phyloP scores from a whole-genome alignment of 352 stramenopile species.

The Phytophthora uliginosa region DNA sequence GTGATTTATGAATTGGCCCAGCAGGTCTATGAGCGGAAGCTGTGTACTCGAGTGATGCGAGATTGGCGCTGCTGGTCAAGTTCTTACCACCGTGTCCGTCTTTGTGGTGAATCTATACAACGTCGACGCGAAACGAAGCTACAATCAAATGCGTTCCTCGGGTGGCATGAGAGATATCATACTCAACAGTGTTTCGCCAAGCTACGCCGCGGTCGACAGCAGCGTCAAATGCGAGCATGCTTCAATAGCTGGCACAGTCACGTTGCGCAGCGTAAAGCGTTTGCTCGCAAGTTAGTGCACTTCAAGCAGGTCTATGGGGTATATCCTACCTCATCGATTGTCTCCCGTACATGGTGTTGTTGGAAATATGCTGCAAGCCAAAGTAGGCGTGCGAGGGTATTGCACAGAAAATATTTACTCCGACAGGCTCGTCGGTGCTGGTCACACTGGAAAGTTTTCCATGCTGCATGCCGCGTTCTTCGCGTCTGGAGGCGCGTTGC shows the following conservation, averaged over 20 bases:
- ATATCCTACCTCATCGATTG: slow-evolving; percentile 38
- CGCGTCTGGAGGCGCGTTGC: slow-evolving; percentile 30
- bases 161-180: slow-evolving; percentile 23
- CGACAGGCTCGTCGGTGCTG: slow-evolving; percentile 19
- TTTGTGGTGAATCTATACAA: slow-evolving; percentile 19
- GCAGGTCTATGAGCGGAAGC: slow-evolving; percentile 30
- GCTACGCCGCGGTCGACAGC: slow-evolving; percentile 8
- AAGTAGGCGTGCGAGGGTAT: slow-evolving; percentile 5
- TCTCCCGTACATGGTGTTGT: slow-evolving; percentile 33
- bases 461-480: slow-evolving; percentile 28
- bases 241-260: slow-evolving; percentile 31
- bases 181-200: slow-evolving; percentile 11
- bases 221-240: neutral
- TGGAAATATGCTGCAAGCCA: slow-evolving; percentile 38
- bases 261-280: slow-evolving; percentile 10
- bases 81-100: slow-evolving; percentile 10
- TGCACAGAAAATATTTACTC: slow-evolving; percentile 17
- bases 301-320: slow-evolving; percentile 49
- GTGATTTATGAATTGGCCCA: slow-evolving; percentile 31
- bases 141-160: slow-evolving; percentile 6
- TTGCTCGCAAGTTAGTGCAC: slow-evolving; percentile 45
- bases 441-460: slow-evolving; percentile 40
- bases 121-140: slow-evolving; percentile 14
- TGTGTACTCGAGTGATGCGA: slow-evolving; percentile 25
- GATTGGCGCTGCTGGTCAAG: slow-evolving; percentile 26